Conservation (phyloP, 208 protist genomes). For the Borovskyia barvae region DNA sequence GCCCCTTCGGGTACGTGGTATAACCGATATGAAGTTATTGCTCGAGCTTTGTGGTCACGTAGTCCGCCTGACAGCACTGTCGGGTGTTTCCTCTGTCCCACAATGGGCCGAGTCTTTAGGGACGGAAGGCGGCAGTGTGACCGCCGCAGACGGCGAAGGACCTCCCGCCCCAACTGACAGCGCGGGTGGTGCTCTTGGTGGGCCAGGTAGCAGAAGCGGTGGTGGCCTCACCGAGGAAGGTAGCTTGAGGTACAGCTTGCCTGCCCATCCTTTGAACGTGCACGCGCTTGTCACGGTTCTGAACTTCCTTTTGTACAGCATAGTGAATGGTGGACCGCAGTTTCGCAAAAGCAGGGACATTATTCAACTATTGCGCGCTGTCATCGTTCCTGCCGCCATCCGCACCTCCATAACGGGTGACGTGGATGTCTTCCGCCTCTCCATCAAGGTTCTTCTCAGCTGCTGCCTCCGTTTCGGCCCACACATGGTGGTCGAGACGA, state of each 20-base stretch:
- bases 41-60: slow-evolving; percentile 27
- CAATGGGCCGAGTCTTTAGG: too few relatives aligned
- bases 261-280: slow-evolving; percentile 15
- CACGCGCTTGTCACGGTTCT: slow-evolving; percentile 43
- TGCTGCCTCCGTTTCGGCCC: slow-evolving; percentile 88
- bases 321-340: slow-evolving; percentile 85
- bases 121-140: not conserved
- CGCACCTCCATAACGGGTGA: slow-evolving; percentile 81
- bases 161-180: not conserved
- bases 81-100: slow-evolving; percentile 10
- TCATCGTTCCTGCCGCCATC: slow-evolving; percentile 83
- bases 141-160: not conserved
- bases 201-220: not conserved
- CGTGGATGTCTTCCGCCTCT: slow-evolving; percentile 88
- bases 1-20: slow-evolving; percentile 5
- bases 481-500: slow-evolving; percentile 92
- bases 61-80: slow-evolving; percentile 21
- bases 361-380: slow-evolving; percentile 69
- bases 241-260: slow-evolving; percentile 1
- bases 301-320: slow-evolving; percentile 62
- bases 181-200: not conserved
- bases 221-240: slow-evolving; percentile 2
- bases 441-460: slow-evolving; percentile 87
- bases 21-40: slow-evolving; percentile 23
- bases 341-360: slow-evolving; percentile 78